Base-by-base conservation (phyloP, 768 basidiomycete genomes). In the Phaeolepiota aurea region DNA sequence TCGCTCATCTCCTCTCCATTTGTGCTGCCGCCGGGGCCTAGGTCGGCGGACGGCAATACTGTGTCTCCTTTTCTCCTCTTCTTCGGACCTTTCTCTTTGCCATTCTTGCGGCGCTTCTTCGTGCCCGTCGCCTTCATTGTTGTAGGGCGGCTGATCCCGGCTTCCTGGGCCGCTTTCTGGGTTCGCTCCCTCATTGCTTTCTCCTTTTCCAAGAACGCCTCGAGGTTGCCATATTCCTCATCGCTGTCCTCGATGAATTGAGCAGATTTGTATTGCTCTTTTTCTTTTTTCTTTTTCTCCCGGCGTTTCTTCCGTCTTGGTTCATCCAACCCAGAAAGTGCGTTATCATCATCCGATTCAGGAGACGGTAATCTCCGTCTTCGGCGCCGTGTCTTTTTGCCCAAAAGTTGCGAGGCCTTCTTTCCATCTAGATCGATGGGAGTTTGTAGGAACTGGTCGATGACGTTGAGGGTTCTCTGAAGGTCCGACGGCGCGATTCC, bases 211-310 rank as follows among this genome's bases (percentile, higher is more conserved):
- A 91, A 76, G 71, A 96, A 96, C 3, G 69, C 76, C 37, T 85
- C 82, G 58, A 90, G 82, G 53, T 85, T 81, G 12, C 75, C 86
- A 43, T 77, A 77, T 57, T 89, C 87, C 41, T 69, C 82, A 51
- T 96, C 92, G 46, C 87, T 89, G 62, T 96, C 91, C 54, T 86
- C 80, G 56, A 94, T 91, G 56, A 93, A 87, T 57, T 88, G 83
- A 7, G 88, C 89, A 4, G 84, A 87, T 58, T 90, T 91, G 69
- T 87, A 92, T 44, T 67, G 46, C 43, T 65, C 62, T 47, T 68
- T 67, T 44, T 72, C 67, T 45, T 84, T 86, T 41, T 63, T 66
- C 63, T 79, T 73, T 55, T 76, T 74, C 55, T 86, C 84, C 55
- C 76, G 80, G 49, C 65, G 68, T 58, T 74, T 78, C 57, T 69